Evolutionary conservation across 805 yeast species (phyloP), one percentile per base, ranked within the genome.

Genomic region (Monosporozyma servazzii): DNA sequence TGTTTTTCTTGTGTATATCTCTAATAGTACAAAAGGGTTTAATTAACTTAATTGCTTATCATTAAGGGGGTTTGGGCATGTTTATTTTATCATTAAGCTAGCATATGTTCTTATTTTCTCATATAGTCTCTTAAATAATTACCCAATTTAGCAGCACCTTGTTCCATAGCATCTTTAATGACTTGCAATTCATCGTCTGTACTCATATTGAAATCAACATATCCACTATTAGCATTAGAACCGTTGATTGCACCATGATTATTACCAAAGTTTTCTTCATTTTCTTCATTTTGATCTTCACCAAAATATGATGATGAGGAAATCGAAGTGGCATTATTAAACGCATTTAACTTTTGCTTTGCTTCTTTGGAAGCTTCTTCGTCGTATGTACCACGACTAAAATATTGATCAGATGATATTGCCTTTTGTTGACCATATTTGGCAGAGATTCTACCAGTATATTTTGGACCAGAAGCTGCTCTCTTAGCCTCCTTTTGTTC

Each of bases 231-330:
- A 23, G 50, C 66, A 40, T 69, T 66, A 21, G 27, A 13, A 11
- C 23, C 23, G 8, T 7, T 21, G 11, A 8, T 17, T 10, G 5
- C 5, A 50, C 51, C 58, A 50, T 56, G 56, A 33, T 62, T 64
- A 47, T 45, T 43, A 44, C 51, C 43, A 6, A 8, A 67, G 18
- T 51, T 52, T 25, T 51, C 56, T 13, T 62, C 71, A 21, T 65
- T 70, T 21, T 65, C 72, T n/a, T 66, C 71, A 47, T 75, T 76
- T 56, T 86, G 84, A 29, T 81, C 87, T 64, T 88, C 91, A 43
- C 97, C 97, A 60, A 90, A 93, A 70, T 93, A 93, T 9, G 93
- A 82, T 36, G 90, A 78, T 1, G 97, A 89, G 1, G 98, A 91
- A 58, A 93, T 93, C 6, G 96, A 80, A 45, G 86, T 84, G 1